phyloP scores from a whole-genome alignment of 2,329 filamentous ascomycete species.

The Aureobasidium namibiae region DNA sequence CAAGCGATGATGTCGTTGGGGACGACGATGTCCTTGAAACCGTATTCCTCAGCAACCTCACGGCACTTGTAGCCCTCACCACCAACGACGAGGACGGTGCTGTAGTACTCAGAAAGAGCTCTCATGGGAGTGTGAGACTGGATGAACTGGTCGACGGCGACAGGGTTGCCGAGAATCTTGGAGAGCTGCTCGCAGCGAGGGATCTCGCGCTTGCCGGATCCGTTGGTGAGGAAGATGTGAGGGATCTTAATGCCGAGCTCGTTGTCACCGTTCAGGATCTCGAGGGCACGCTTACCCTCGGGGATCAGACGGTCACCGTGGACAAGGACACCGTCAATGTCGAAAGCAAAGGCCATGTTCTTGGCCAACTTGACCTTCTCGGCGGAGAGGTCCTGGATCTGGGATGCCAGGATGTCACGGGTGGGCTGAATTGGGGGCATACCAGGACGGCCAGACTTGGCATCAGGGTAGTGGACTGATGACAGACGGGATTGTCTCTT shows the following conservation, averaged over 20 bases:
- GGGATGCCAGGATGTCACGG: constrained; percentile 60
- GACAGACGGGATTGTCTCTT: constrained; percentile 62
- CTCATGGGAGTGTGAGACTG: constrained; percentile 73
- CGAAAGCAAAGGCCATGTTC: constrained; percentile 76
- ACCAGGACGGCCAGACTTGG: constrained; percentile 42
- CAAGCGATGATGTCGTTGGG: constrained; percentile 67
- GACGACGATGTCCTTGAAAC: constrained; percentile 64
- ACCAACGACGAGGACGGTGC: constrained; percentile 66
- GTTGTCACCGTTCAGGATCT: constrained; percentile 67
- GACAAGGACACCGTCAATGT: constrained; percentile 67
- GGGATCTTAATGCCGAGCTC: constrained; percentile 71
- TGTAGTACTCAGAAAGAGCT: constrained; percentile 66
- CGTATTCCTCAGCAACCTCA: constrained; percentile 64
- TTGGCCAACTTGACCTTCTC: constrained; percentile 62
- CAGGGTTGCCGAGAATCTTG: constrained; percentile 56
- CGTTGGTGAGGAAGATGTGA: constrained; percentile 68
- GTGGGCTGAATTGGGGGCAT: constrained; percentile 53
- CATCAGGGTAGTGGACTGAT: constrained; percentile 47
- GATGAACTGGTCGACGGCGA: constrained; percentile 66
- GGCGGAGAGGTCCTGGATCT: constrained; percentile 58
- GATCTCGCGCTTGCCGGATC: constrained; percentile 61
- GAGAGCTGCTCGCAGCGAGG: constrained; percentile 58
- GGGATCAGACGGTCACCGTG: constrained; percentile 64
- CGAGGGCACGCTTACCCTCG: constrained; percentile 56
- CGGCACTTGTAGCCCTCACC: constrained; percentile 69